Evolutionary conservation across 1,284 basidiomycete genomes (phyloP), one percentile per base, ranked within the genome.

Genomic region (Calocybe gambosa): DNA sequence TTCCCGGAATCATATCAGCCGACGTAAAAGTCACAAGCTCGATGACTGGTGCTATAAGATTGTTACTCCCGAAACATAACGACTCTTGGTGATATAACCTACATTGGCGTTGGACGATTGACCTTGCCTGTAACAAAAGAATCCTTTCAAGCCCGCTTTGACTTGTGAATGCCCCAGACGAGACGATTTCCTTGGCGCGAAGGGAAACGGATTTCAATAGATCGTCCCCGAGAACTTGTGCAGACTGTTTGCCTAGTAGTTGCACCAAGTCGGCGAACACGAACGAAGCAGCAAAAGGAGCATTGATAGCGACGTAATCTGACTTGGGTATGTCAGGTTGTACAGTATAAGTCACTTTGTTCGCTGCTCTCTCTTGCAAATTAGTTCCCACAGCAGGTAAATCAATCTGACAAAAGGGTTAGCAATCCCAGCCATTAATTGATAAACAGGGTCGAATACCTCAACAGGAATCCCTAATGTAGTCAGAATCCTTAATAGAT

Each of bases 321-420:
- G 40, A 36, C 15, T 37, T 1, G 10, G 37, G 20, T 33, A 38
- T 35, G 1, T 47, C 26, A 6, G 34, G 10, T 13, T 33, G 4
- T n/a, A 50, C 43, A 7, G 26, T 2, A 16, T 35, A 50, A 29
- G n/a, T 13, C 3, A 26, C 31, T 3, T 33, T 9, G 20, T 45
- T 45, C n/a, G 45, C 36, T 3, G 49, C 49, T 34, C 50, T 49
- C 16, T 53, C 51, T 46, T 53, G 51, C 12, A 53, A 41, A 36
- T 53, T 53, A 13, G 51, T 53, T 3, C 51, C 51, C 8, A 53
- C 49, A 21, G 51, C 43, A 16, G 51, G 51, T 10, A 53, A 23
- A 9, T 53, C 39, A n/a, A 53, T 46, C 51, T 53, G 35, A 21
- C 13, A 8, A 13, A 26, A 15, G 13, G 2, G 13, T 6, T 8